Evolutionary conservation across 805 yeast species (phyloP).

Genomic region (Hanseniaspora nectarophila): DNA sequence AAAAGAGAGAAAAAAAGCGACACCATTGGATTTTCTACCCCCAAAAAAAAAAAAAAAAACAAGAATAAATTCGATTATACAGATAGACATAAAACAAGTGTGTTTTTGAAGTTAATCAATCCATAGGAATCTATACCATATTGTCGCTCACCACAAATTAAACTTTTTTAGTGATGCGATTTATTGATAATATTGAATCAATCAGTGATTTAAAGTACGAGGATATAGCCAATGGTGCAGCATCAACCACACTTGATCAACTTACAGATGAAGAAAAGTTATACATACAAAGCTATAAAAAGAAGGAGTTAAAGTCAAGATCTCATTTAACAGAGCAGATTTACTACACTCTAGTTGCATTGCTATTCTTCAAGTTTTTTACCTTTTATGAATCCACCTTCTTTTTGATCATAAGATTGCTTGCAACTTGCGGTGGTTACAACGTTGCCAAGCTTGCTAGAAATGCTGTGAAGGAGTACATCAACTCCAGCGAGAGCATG

Average conservation of each 20-base stretch:
- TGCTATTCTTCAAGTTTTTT: constrained; percentile 11
- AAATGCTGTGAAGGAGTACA: not conserved
- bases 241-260: not conserved
- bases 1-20: too few relatives aligned
- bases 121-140: too few relatives aligned
- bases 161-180: not conserved
- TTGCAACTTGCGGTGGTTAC: constrained; percentile 2
- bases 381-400: constrained; percentile 12
- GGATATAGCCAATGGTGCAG: not conserved
- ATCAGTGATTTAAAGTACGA: not conserved
- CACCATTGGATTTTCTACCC: too few relatives aligned
- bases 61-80: not conserved
- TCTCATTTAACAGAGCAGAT: constrained; percentile 4
- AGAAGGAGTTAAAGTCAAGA: constrained; percentile 7
- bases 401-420: constrained; percentile 2
- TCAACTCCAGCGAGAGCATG: not conserved
- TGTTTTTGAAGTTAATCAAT: too few relatives aligned
- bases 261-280: constrained; percentile 3
- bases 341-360: not conserved
- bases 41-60: not conserved
- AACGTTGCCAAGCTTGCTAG: constrained; percentile 8
- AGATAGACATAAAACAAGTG: too few relatives aligned
- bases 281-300: constrained; percentile 4
- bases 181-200: not conserved
- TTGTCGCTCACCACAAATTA: not conserved